Evolutionary conservation across 208 protist genomes (phyloP).

Genomic region (Leishmania gerbilli): DNA sequence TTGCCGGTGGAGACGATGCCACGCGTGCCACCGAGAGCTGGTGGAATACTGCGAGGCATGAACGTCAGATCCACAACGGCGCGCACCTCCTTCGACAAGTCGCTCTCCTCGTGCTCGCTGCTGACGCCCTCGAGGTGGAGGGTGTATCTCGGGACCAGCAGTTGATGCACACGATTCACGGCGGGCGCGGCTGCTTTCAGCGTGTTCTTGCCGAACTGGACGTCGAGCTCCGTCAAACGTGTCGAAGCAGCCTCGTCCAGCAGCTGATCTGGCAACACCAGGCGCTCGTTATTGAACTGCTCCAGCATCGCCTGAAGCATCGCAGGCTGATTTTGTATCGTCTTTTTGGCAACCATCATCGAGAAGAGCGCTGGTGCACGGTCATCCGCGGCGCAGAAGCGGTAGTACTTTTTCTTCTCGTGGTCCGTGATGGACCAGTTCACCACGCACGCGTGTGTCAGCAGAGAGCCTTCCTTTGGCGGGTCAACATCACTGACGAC

Average conservation of each 20-base stretch:
- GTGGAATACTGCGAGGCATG: constrained; percentile 35
- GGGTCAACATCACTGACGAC: constrained; percentile 49
- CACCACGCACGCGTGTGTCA: constrained; percentile 34
- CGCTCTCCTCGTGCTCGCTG: constrained; percentile 40
- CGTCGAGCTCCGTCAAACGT: constrained; percentile 36
- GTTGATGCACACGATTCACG: constrained; percentile 4
- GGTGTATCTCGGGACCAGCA: constrained; percentile 36
- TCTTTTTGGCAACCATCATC: constrained; percentile 47
- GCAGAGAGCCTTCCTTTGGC: constrained; percentile 13
- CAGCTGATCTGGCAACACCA: constrained; percentile 49
- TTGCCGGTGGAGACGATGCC: constrained; percentile 48
- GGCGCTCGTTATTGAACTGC: constrained; percentile 41
- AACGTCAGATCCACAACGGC: constrained; percentile 54
- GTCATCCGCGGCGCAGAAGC: constrained; percentile 53
- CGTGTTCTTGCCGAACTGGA: constrained; percentile 40
- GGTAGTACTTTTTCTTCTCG: constrained; percentile 50
- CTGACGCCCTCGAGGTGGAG: constrained; percentile 55
- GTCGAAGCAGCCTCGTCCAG: constrained; percentile 27
- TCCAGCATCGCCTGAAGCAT: constrained; percentile 63
- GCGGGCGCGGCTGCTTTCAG: constrained; percentile 23
- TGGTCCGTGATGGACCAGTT: constrained; percentile 66
- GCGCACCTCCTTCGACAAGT: constrained; percentile 41
- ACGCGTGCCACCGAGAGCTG: constrained; percentile 46
- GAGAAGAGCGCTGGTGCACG: constrained; percentile 42
- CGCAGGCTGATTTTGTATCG: constrained; percentile 29